Evolutionary conservation across 768 basidiomycete species (phyloP), one percentile per base, ranked within the genome.

Genomic region (Lentinula edodes): DNA sequence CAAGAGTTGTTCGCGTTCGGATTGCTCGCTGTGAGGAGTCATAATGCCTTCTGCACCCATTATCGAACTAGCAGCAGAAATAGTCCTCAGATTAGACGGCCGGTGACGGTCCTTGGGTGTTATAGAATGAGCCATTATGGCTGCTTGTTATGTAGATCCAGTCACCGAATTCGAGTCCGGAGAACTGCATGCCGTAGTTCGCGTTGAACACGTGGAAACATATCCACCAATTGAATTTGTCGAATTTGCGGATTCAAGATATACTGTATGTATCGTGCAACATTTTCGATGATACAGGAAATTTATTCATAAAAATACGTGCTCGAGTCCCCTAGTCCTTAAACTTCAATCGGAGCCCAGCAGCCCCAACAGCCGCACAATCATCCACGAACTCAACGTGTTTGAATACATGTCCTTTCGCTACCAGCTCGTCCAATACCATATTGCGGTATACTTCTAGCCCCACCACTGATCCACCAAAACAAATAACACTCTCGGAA

Each of bases 381-480:
- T 93, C 90, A 43, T 85, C 79, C 12, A 93, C 80, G 66, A 83
- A 85, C 64, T 86, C 81, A 53, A 89, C 83, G 65, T 84, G 77
- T 60, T 76, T 78, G 74, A 93, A 90, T 3, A 80, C 74, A 67
- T 87, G 85, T 1, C 89, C 89, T 52, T 75, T 75, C 65, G 76
- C 68, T 57, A 71, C 77, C 23, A 93, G 79, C 32, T 81, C 80
- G 10, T 83, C 85, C 51, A 90, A 66, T 18, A 83, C 71, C 67
- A 84, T 68, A 28, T 80, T 72, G 58, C 87, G 75, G 63, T 93
- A 93, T 41, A 67, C 73, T 57, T 81, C 78, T 1, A 90, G 72
- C 2, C 88, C 85, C 3, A 85, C 84, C 64, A 93, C 71, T 18
- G 88, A 90, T n/a, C 91, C 91, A 8, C 91, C 91, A 61, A 93